These are phyloP conservation scores for Fusarium oligoseptatum DNA, from an alignment of 2,329 filamentous ascomycete genomes.

Conservation along the genomic window DNA sequence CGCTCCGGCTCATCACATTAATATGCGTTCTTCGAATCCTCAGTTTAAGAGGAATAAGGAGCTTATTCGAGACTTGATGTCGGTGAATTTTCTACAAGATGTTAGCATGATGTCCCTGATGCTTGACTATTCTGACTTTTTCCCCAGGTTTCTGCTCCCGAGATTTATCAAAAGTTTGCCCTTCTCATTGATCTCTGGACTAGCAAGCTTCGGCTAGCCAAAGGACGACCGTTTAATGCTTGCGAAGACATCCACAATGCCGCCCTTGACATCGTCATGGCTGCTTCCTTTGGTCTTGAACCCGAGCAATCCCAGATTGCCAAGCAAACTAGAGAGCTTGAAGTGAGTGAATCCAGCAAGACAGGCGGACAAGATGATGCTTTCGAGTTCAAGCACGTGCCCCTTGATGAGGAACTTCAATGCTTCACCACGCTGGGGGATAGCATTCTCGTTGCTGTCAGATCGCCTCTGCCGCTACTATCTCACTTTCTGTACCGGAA, in stretches of 20 bases:
- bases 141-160: constrained; percentile 47
- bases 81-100: constrained; percentile 26
- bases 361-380: constrained; percentile 16
- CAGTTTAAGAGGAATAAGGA: constrained; percentile 41
- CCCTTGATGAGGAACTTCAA: constrained; percentile 16
- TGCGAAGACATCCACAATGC: constrained; percentile 47
- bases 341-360: not conserved
- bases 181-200: constrained; percentile 51
- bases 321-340: constrained; percentile 20
- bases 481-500: constrained; percentile 34
- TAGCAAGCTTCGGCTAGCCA: constrained; percentile 43
- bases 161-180: constrained; percentile 48
- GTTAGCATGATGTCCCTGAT: not conserved
- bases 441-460: constrained; percentile 14
- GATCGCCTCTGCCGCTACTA: constrained; percentile 15
- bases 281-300: constrained; percentile 47
- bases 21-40: constrained; percentile 13
- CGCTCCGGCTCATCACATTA: constrained; percentile 18
- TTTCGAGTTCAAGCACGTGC: constrained; percentile 23
- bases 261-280: constrained; percentile 49
- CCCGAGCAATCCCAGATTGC: constrained; percentile 1
- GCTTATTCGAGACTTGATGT: constrained; percentile 37
- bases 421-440: constrained; percentile 22
- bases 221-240: constrained; percentile 48
- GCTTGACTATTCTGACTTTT: not conserved